Percentiles rank a stretch among this genome's conserved stretches.
Evolutionary conservation across 768 basidiomycete species (phyloP).

Genomic region (Lactarius evosmus): DNA sequence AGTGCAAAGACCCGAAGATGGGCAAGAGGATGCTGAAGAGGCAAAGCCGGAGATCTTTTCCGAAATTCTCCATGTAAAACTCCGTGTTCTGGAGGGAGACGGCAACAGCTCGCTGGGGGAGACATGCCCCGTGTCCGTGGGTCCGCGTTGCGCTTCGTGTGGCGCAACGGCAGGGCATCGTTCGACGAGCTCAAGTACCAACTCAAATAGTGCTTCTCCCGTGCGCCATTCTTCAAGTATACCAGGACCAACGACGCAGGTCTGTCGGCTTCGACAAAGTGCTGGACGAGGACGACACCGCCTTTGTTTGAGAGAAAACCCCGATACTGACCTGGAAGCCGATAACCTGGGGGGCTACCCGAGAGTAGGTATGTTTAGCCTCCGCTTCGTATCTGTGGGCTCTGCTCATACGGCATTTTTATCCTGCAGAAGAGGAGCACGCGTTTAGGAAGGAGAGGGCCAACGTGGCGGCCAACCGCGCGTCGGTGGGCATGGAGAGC

Average conservation of each 20-base stretch:
- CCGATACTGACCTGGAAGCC: constrained; percentile 60
- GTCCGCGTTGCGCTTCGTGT: constrained; percentile 47
- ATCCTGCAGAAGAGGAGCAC: no score
- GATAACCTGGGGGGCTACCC: constrained; percentile 60
- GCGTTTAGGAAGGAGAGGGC: constrained; percentile 73
- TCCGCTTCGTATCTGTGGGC: background rate
- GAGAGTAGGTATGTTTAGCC: constrained; percentile 48
- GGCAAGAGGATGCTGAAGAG: constrained; percentile 34
- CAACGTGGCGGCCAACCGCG: constrained; percentile 59
- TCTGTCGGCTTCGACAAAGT: constrained; percentile 57
- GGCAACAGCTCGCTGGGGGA: constrained; percentile 44
- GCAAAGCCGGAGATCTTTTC: constrained; percentile 58
- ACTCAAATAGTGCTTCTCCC: constrained; percentile 46
- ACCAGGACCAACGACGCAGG: constrained; percentile 45
- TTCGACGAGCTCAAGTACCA: constrained; percentile 61
- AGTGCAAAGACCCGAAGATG: constrained; percentile 33
- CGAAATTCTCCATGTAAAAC: constrained; percentile 72
- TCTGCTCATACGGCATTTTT: constrained; percentile 12
- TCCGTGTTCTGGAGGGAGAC: no score
- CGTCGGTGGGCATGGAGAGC: constrained; percentile 31
- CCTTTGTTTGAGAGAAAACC: constrained; percentile 63
- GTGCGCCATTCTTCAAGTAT: constrained; percentile 48
- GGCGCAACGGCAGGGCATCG: constrained; percentile 53
- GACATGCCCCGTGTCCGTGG: constrained; percentile 45
- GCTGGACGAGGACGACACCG: constrained; percentile 68